Percentiles rank a stretch among this genome's conserved stretches.
phyloP scores from a whole-genome alignment of 208 protist species.

The Leishmania tropica region DNA sequence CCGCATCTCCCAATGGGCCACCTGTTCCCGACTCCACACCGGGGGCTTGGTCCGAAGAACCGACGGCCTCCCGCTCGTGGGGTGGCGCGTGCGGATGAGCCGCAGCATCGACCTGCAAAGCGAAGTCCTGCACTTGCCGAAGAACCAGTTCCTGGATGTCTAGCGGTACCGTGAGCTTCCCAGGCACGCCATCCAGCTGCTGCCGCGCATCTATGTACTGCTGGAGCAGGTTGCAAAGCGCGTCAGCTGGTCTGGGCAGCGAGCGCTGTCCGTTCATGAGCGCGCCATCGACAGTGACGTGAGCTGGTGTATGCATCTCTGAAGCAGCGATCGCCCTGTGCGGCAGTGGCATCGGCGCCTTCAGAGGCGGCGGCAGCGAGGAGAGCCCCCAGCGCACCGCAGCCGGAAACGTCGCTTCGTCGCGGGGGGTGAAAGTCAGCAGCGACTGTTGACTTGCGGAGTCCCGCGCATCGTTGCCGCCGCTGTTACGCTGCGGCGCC shows the following conservation, averaged over 20 bases:
- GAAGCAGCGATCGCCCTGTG: neutral
- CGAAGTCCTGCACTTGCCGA: constrained; percentile 23
- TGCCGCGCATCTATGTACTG: constrained; percentile 18
- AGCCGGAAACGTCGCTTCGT: neutral
- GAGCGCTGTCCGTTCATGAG: neutral
- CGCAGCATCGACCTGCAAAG: constrained; percentile 9
- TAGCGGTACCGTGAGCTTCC: neutral
- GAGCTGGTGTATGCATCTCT: neutral
- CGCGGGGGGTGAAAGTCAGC: neutral
- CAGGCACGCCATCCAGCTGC: neutral
- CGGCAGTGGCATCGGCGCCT: neutral
- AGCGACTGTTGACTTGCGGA: neutral
- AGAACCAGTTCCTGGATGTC: constrained; percentile 24
- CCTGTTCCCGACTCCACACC: neutral
- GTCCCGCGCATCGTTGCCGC: neutral
- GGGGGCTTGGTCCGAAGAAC: neutral
- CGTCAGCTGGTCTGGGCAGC: neutral
- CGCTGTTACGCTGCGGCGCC: neutral
- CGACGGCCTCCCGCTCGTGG: neutral
- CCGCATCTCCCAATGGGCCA: neutral
- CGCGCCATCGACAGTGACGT: neutral
- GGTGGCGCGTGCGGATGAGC: neutral
- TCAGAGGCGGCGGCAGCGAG: neutral
- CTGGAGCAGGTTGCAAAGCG: constrained; percentile 10
- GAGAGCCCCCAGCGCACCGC: neutral